These are phyloP conservation scores for Kazachstania viticola DNA, from an alignment of 805 yeast genomes.

Conservation along the genomic window DNA sequence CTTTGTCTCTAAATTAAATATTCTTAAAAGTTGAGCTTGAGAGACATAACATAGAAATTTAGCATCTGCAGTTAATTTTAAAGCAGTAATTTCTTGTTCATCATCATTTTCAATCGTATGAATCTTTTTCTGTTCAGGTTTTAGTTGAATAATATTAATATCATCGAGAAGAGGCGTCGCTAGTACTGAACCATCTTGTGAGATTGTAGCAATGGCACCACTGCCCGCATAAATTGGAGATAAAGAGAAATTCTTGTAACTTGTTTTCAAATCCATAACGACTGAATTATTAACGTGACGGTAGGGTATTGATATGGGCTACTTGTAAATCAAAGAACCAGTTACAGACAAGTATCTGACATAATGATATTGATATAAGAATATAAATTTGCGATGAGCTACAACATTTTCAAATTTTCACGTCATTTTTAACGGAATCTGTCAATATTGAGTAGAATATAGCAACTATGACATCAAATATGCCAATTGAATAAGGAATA, in stretches of 20 bases:
- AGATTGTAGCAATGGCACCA: constrained; percentile 61
- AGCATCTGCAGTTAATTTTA: constrained; percentile 72
- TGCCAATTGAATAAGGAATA: too few species aligned
- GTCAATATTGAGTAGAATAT: too few species aligned
- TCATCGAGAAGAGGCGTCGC: constrained; percentile 79
- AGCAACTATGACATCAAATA: too few species aligned
- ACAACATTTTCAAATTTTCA: too few species aligned
- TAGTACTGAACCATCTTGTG: constrained; percentile 47
- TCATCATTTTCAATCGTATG: constrained; percentile 69
- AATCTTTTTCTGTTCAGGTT: constrained; percentile 29
- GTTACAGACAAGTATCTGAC: too few species aligned
- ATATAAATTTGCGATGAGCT: too few species aligned
- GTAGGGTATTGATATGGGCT: too few species aligned
- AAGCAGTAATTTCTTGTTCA: constrained; percentile 65
- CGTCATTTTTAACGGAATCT: too few species aligned
- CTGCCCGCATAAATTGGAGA: constrained; percentile 79
- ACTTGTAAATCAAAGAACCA: too few species aligned
- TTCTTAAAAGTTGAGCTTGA: constrained; percentile 70
- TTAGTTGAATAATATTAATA: constrained; percentile 54
- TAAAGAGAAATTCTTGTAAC: constrained; percentile 32
- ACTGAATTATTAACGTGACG: too few species aligned
- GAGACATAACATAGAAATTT: constrained; percentile 58
- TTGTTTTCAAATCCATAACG: constrained; percentile 26
- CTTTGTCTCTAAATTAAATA: constrained; percentile 33
- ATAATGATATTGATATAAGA: too few species aligned